A percentile compares a stretch with the other conserved stretches of the same genome.
Evolutionary conservation across 768 basidiomycete genomes (phyloP).

Genomic region (Hygrophoropsis aurantiaca): DNA sequence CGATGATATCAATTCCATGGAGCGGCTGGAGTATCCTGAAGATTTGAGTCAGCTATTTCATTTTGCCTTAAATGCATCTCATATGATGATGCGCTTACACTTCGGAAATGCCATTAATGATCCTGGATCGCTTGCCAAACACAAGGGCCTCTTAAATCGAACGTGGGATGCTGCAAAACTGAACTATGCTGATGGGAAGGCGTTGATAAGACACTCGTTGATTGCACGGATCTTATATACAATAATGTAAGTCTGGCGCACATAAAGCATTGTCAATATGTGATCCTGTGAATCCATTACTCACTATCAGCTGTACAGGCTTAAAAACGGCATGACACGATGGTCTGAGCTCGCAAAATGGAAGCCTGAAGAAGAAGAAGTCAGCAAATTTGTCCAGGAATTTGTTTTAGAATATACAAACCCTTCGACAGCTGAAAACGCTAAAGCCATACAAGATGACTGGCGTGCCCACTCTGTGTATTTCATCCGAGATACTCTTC

Average conservation of each 20-base stretch:
- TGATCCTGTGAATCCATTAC: no score
- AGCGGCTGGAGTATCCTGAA: slow-evolving; percentile 22
- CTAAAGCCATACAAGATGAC: slow-evolving; percentile 11
- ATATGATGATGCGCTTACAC: slow-evolving; percentile 23
- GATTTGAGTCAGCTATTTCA: slow-evolving; percentile 25
- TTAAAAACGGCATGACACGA: slow-evolving; percentile 8
- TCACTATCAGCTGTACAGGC: slow-evolving; percentile 4
- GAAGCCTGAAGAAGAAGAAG: slow-evolving; percentile 7
- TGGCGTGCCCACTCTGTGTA: slow-evolving; percentile 18
- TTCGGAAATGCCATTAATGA: slow-evolving; percentile 19
- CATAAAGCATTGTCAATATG: no score
- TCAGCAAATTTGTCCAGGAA: not conserved
- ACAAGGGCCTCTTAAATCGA: slow-evolving; percentile 25
- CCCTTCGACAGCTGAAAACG: slow-evolving; percentile 5
- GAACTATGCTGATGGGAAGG: slow-evolving; percentile 29
- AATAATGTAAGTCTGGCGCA: slow-evolving; percentile 17
- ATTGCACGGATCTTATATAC: slow-evolving; percentile 26
- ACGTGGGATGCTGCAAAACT: slow-evolving; percentile 28
- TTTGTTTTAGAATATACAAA: slow-evolving; percentile 9
- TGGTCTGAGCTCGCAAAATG: slow-evolving; percentile 11
- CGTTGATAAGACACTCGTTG: slow-evolving; percentile 27
- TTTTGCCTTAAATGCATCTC: slow-evolving; percentile 23
- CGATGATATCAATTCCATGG: slow-evolving; percentile 21
- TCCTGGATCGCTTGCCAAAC: slow-evolving; percentile 22
- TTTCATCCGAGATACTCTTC: slow-evolving; percentile 30